Percentiles rank a stretch among this genome's conserved stretches.
Conservation (phyloP, 345 rosid genomes). For the Salix suchowensis region DNA sequence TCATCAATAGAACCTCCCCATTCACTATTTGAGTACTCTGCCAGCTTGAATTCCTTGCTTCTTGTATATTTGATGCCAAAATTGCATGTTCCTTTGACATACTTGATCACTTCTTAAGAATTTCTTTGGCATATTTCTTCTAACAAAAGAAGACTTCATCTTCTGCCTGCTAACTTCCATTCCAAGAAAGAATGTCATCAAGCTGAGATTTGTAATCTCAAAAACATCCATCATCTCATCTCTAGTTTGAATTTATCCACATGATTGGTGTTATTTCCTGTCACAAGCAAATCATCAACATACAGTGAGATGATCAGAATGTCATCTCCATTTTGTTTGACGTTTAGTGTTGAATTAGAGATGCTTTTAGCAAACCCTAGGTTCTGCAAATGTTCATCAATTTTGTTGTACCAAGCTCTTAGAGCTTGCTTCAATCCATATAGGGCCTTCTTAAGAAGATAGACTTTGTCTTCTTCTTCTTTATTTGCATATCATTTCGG, state of each 20-base stretch:
- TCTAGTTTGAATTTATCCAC: neutral
- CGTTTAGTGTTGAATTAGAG: no score
- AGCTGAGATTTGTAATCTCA: neutral
- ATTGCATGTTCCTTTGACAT: neutral
- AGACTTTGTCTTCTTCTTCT: neutral
- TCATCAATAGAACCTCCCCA: neutral
- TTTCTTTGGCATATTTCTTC: neutral
- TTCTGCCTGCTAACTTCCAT: neutral
- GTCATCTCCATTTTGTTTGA: no score
- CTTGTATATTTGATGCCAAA: neutral
- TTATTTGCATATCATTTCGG: neutral
- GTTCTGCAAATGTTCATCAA: no score
- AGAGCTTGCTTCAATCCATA: no score
- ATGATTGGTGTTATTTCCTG: neutral
- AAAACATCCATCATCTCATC: neutral
- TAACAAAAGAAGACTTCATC: neutral
- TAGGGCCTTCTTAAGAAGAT: no score
- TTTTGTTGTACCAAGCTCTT: no score
- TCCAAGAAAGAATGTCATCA: neutral
- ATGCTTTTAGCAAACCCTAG: no score
- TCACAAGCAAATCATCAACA: neutral
- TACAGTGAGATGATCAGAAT: neutral
- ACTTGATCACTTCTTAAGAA: neutral
- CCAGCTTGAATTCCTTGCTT: neutral
- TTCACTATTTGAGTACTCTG: neutral